Percentiles rank a stretch among this genome's conserved stretches.
Conservation (phyloP, 352 stramenopile genomes). For the Globisporangium camurandrum region DNA sequence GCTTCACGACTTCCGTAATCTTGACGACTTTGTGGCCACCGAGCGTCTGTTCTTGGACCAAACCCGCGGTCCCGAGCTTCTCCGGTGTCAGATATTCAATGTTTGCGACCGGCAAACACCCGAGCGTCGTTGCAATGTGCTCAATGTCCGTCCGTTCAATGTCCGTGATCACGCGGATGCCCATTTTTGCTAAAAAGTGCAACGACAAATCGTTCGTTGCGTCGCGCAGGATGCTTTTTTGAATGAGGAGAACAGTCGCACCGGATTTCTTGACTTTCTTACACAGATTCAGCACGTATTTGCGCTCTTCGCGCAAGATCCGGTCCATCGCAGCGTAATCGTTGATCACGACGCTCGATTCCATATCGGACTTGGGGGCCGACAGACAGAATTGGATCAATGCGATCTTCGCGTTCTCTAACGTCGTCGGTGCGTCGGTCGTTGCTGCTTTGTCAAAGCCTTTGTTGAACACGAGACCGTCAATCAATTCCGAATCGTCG, state of each 20-base stretch:
- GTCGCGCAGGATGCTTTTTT: slow-evolving; percentile 99
- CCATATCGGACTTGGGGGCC: slow-evolving; percentile 99
- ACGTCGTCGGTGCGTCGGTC: slow-evolving; percentile 40
- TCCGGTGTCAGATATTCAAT: slow-evolving; percentile 96
- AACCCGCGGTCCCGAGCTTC: slow-evolving; percentile 93
- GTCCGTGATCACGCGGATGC: slow-evolving; percentile 99
- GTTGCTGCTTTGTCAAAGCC: slow-evolving; percentile 80
- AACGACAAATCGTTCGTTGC: slow-evolving; percentile 99
- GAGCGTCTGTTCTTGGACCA: slow-evolving; percentile 96
- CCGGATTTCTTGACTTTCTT: slow-evolving; percentile 99
- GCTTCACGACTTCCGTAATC: slow-evolving; percentile 95
- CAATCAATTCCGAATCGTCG: slow-evolving; percentile 98
- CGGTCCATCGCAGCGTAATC: slow-evolving; percentile 99
- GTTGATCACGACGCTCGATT: slow-evolving; percentile 99
- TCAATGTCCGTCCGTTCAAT: slow-evolving; percentile 98
- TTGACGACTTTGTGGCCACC: slow-evolving; percentile 98
- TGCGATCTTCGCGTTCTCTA: slow-evolving; percentile 99
- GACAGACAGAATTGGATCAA: slow-evolving; percentile 99
- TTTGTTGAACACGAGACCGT: slow-evolving; percentile 98
- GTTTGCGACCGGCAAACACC: slow-evolving; percentile 96
- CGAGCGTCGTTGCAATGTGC: slow-evolving; percentile 96
- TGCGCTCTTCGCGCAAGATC: slow-evolving; percentile 97
- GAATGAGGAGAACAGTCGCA: slow-evolving; percentile 98
- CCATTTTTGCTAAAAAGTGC: slow-evolving; percentile 99
- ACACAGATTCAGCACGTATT: slow-evolving; percentile 96